Conservation (phyloP, 2,329 filamentous ascomycete species). For the Colletotrichum sidae region DNA sequence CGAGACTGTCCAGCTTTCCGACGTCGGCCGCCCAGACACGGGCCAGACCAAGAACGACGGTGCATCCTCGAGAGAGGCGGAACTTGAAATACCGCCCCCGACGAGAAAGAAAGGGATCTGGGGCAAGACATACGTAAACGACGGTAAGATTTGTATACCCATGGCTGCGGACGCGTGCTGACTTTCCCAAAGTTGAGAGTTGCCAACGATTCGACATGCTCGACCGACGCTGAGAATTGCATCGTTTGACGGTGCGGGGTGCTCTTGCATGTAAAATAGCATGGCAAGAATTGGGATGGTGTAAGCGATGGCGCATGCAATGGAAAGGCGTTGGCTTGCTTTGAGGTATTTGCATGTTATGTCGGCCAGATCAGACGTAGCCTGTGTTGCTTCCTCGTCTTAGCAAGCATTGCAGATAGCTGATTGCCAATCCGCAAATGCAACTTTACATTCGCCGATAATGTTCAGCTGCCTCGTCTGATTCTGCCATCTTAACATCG, state of each 20-base stretch:
- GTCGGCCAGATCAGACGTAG: too few relatives aligned
- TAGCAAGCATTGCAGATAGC: too few relatives aligned
- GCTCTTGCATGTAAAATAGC: too few relatives aligned
- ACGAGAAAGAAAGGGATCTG: constrained; percentile 19
- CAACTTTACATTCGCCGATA: too few relatives aligned
- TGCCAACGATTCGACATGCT: constrained; percentile 24
- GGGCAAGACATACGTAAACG: constrained; percentile 10
- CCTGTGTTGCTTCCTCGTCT: too few relatives aligned
- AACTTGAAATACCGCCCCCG: constrained; percentile 4
- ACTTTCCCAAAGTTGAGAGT: constrained; percentile 7
- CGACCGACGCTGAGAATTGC: neutral
- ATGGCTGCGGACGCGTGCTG: neutral
- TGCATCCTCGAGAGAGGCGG: constrained; percentile 10
- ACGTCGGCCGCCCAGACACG: constrained; percentile 13
- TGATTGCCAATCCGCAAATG: too few relatives aligned
- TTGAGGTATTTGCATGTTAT: too few relatives aligned
- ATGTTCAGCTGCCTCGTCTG: too few relatives aligned
- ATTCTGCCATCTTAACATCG: too few relatives aligned
- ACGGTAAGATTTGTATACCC: constrained; percentile 3
- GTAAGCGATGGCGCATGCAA: neutral
- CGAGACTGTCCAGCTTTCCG: neutral
- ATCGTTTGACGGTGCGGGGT: too few relatives aligned
- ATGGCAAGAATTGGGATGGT: too few relatives aligned
- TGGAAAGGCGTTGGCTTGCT: neutral
- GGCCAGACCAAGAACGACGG: constrained; percentile 13